Evolutionary conservation across 352 stramenopile genomes (phyloP).

Genomic region (Phytophthora cactorum): DNA sequence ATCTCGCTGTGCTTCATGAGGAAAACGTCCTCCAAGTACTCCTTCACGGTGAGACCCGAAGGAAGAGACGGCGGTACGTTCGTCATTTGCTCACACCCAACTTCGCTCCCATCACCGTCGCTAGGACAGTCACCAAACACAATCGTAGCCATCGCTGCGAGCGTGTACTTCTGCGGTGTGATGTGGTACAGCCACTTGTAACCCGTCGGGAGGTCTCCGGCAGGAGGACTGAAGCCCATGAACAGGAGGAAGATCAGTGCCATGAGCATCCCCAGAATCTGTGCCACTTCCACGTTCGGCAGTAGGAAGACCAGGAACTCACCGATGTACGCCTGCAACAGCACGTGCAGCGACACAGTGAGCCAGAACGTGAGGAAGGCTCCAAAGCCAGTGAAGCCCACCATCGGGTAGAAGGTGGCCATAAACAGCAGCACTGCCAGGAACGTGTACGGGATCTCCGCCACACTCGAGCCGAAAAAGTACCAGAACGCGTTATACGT

Average conservation of each 20-base stretch:
- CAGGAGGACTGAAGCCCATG: slow-evolving; percentile 28
- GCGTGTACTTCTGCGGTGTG: slow-evolving; percentile 24
- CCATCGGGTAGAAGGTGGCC: background rate
- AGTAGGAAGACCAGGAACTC: slow-evolving; percentile 34
- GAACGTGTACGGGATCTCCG: slow-evolving; percentile 4
- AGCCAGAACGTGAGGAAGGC: slow-evolving; percentile 19
- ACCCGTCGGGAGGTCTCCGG: slow-evolving; percentile 14
- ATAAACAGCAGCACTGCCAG: background rate
- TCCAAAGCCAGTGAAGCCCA: background rate
- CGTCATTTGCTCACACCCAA: slow-evolving; percentile 35
- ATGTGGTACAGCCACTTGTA: slow-evolving; percentile 31
- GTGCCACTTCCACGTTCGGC: slow-evolving; percentile 49
- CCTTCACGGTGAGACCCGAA: slow-evolving; percentile 35
- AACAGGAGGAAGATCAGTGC: slow-evolving; percentile 26
- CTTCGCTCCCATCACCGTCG: slow-evolving; percentile 7
- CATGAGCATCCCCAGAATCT: slow-evolving; percentile 39
- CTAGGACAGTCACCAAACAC: slow-evolving; percentile 42
- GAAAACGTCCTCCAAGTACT: slow-evolving; percentile 40
- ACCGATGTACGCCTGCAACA: slow-evolving; percentile 32
- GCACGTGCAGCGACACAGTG: slow-evolving; percentile 20
- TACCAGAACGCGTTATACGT: background rate
- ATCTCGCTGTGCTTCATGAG: slow-evolving; percentile 45
- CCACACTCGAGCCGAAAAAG: background rate
- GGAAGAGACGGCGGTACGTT: slow-evolving; percentile 32
- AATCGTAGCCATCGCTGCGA: slow-evolving; percentile 6